phyloP scores from a whole-genome alignment of 1,284 basidiomycete species.

The Termitomyces sp. region DNA sequence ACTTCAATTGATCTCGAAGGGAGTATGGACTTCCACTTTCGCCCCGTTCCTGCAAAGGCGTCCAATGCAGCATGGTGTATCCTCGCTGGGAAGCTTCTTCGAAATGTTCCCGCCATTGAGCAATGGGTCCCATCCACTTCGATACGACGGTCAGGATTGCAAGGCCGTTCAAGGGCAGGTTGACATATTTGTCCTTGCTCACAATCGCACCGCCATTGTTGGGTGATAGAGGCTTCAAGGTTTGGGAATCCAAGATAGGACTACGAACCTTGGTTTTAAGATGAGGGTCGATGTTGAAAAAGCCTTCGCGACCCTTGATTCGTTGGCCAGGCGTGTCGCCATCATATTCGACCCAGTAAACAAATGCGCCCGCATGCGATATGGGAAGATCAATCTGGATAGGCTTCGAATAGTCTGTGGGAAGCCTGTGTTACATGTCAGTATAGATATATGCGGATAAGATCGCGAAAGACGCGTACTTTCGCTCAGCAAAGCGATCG shows the following conservation, averaged over 20 bases:
- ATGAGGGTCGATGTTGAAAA: conserved; percentile 93
- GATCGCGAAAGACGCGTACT: conserved; percentile 45
- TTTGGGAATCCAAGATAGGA: conserved; percentile 59
- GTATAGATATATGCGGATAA: conserved; percentile 19
- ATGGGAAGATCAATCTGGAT: conserved; percentile 91
- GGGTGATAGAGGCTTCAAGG: conserved; percentile 45
- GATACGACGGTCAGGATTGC: conserved; percentile 86
- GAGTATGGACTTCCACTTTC: conserved; percentile 88
- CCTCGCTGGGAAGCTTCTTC: conserved; percentile 80
- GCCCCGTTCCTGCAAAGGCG: conserved; percentile 87
- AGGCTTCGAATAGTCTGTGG: conserved; percentile 79
- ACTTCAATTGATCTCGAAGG: conserved; percentile 79
- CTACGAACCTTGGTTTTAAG: conserved; percentile 71
- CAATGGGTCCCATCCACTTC: conserved; percentile 91
- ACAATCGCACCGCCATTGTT: conserved; percentile 37
- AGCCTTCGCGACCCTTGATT: conserved; percentile 78
- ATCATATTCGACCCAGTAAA: conserved; percentile 92
- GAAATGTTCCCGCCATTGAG: conserved; percentile 75
- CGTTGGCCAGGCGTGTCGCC: conserved; percentile 51
- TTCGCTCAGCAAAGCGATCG: conserved; percentile 70
- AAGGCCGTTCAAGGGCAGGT: conserved; percentile 80
- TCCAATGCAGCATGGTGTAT: conserved; percentile 96
- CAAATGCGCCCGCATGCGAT: conserved; percentile 90
- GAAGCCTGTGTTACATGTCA: conserved; percentile 48
- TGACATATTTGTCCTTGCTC: conserved; percentile 45